Percentiles rank a stretch among this genome's conserved stretches.
Conservation (phyloP, 2,329 filamentous ascomycete genomes). For the Orbilia javanica region DNA sequence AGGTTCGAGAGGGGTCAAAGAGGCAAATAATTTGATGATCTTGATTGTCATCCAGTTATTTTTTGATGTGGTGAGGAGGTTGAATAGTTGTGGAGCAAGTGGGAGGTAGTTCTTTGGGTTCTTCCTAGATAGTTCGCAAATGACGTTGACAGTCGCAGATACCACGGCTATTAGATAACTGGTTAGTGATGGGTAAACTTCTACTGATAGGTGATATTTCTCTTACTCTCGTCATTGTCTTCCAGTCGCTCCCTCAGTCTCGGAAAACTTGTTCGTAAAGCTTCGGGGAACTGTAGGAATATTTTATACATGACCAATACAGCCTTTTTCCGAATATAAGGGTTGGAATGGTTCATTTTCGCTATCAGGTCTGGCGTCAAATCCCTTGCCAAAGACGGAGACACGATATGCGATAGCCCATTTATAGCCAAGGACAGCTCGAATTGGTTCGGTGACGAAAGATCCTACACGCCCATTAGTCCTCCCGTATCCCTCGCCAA, state of each 20-base stretch:
- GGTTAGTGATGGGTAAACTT: background rate
- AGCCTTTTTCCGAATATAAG: slow-evolving; percentile 92
- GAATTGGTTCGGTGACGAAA: slow-evolving; percentile 78
- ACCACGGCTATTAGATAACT: slow-evolving; percentile 73
- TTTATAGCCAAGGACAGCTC: slow-evolving; percentile 87
- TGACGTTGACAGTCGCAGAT: slow-evolving; percentile 94
- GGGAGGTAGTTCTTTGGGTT: slow-evolving; percentile 93
- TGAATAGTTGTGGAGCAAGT: slow-evolving; percentile 89
- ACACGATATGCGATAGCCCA: slow-evolving; percentile 94
- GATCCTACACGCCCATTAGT: slow-evolving; percentile 68
- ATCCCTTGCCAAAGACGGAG: slow-evolving; percentile 89
- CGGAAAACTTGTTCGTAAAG: slow-evolving; percentile 90
- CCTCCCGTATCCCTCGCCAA: background rate
- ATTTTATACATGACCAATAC: slow-evolving; percentile 93
- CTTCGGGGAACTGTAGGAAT: slow-evolving; percentile 95
- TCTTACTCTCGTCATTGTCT: slow-evolving; percentile 82
- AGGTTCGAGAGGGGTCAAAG: slow-evolving; percentile 90
- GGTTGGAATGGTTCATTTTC: slow-evolving; percentile 85
- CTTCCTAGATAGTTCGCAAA: slow-evolving; percentile 95
- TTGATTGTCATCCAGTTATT: slow-evolving; percentile 99
- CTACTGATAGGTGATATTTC: slow-evolving; percentile 69
- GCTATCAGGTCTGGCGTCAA: slow-evolving; percentile 88
- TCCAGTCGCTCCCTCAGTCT: slow-evolving; percentile 95
- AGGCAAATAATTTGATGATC: slow-evolving; percentile 97
- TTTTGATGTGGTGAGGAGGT: slow-evolving; percentile 87